Conservation (phyloP, 768 basidiomycete genomes). For the Podaxis carcinomalis region DNA sequence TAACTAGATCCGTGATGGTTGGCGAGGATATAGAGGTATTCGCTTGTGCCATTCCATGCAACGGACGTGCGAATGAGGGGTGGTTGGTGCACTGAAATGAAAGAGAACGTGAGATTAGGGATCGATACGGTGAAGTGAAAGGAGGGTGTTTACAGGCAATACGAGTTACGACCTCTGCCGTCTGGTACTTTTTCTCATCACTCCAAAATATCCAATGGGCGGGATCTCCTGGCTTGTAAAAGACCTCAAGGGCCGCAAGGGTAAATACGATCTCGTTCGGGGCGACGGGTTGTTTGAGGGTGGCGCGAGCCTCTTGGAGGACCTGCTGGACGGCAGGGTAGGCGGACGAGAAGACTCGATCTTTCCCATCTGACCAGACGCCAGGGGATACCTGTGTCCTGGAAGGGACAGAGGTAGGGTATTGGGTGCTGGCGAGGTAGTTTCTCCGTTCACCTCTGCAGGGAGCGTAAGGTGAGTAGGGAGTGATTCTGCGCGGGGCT, state of each 20-base stretch:
- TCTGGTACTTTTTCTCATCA: slow-evolving; percentile 40
- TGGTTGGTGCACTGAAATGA: slow-evolving; percentile 32
- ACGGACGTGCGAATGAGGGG: slow-evolving; percentile 34
- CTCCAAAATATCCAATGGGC: slow-evolving; percentile 68
- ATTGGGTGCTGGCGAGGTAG: slow-evolving; percentile 15
- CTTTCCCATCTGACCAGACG: slow-evolving; percentile 34
- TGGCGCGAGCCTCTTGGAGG: slow-evolving; percentile 37
- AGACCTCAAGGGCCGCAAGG: slow-evolving; percentile 58
- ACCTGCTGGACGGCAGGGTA: slow-evolving; percentile 46
- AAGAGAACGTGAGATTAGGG: slow-evolving; percentile 1
- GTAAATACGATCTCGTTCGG: slow-evolving; percentile 45
- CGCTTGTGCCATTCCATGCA: slow-evolving; percentile 39
- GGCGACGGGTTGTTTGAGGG: slow-evolving; percentile 32
- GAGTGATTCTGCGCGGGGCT: slow-evolving; percentile 18
- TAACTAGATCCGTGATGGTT: slow-evolving; percentile 29
- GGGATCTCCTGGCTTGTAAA: slow-evolving; percentile 48
- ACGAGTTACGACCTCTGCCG: slow-evolving; percentile 49
- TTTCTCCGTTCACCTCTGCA: slow-evolving; percentile 15
- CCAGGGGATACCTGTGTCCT: slow-evolving; percentile 30
- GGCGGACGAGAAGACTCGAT: slow-evolving; percentile 39
- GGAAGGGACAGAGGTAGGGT: slow-evolving; percentile 19
- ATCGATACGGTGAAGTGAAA: background rate
- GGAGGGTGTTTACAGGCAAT: slow-evolving; percentile 43
- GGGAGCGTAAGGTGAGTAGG: slow-evolving; percentile 17
- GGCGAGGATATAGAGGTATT: slow-evolving; percentile 33